A percentile compares a stretch with the other conserved stretches of the same genome.
Conservation (phyloP, 2,329 filamentous ascomycete genomes). For the Epichloe sp. region DNA sequence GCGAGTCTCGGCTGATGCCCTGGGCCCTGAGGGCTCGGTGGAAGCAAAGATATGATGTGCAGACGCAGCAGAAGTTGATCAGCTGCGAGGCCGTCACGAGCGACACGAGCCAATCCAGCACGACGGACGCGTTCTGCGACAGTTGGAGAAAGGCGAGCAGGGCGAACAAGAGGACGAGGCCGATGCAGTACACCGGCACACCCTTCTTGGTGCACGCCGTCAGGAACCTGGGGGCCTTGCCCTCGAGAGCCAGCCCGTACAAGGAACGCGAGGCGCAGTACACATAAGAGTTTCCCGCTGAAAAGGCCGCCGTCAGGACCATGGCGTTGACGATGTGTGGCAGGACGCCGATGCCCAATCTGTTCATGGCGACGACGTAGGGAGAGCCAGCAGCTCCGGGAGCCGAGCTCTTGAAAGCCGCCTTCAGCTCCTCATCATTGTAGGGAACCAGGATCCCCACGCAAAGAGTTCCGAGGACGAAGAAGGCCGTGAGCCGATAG, state of each 20-base stretch:
- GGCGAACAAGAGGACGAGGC: slow-evolving; percentile 51
- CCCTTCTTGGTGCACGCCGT: slow-evolving; percentile 48
- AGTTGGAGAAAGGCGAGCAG: slow-evolving; percentile 64
- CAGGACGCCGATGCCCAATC: slow-evolving; percentile 47
- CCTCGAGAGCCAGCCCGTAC: slow-evolving; percentile 55
- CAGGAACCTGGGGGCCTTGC: slow-evolving; percentile 46
- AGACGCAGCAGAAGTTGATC: slow-evolving; percentile 59
- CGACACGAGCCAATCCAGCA: slow-evolving; percentile 60
- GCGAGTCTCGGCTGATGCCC: slow-evolving; percentile 48
- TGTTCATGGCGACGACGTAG: slow-evolving; percentile 55
- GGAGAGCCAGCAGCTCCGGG: slow-evolving; percentile 58
- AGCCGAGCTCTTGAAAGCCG: slow-evolving; percentile 42
- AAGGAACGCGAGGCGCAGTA: slow-evolving; percentile 58
- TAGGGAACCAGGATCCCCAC: slow-evolving; percentile 62
- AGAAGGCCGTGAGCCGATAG: slow-evolving; percentile 63
- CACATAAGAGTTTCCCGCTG: slow-evolving; percentile 50
- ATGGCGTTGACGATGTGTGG: slow-evolving; percentile 64
- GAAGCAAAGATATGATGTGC: slow-evolving; percentile 59
- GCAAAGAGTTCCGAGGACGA: slow-evolving; percentile 58
- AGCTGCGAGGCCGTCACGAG: slow-evolving; percentile 59
- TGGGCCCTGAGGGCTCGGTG: slow-evolving; percentile 56
- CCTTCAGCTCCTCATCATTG: slow-evolving; percentile 47
- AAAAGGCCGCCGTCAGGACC: slow-evolving; percentile 53
- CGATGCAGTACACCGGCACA: slow-evolving; percentile 63
- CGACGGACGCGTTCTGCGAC: slow-evolving; percentile 49